phyloP scores from a whole-genome alignment of 441 rosid genomes.

The Bocquillonia castaneifolia region DNA sequence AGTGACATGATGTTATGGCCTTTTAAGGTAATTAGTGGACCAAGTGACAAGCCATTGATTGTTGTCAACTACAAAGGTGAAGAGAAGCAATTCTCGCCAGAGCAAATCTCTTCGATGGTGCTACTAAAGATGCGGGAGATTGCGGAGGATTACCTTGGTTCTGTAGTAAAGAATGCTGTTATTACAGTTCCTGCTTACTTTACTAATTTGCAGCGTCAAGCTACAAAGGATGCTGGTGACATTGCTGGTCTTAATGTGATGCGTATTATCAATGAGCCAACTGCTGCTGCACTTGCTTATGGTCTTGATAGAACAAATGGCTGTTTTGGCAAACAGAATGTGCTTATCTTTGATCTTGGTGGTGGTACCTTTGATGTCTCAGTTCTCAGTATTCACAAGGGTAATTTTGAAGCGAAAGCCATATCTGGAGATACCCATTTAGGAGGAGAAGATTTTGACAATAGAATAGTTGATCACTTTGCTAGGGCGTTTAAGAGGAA shows the following conservation, averaged over 20 bases:
- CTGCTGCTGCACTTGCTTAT: conserved; percentile 62
- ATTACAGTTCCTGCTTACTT: conserved; percentile 64
- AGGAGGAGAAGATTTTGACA: conserved; percentile 63
- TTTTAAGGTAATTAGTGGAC: conserved; percentile 41
- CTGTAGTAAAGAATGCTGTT: conserved; percentile 32
- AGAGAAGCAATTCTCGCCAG: conserved; percentile 52
- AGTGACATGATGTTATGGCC: conserved; percentile 42
- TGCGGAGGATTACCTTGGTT: conserved; percentile 6
- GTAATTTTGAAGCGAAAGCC: conserved; percentile 53
- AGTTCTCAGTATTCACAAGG: conserved; percentile 31
- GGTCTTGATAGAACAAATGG: conserved; percentile 54
- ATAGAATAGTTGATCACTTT: conserved; percentile 61
- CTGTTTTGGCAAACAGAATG: conserved; percentile 55
- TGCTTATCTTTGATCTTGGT: conserved; percentile 50
- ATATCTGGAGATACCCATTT: conserved; percentile 60
- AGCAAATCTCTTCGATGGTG: conserved; percentile 37
- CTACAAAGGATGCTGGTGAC: conserved; percentile 63
- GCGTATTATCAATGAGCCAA: conserved; percentile 37
- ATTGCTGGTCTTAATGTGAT: conserved; percentile 62
- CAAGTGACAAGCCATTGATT: conserved; percentile 56
- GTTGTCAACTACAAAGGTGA: conserved; percentile 46
- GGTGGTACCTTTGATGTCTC: conserved; percentile 27
- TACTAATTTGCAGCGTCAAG: conserved; percentile 64
- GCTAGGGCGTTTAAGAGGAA: conserved; percentile 63
- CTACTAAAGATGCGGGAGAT: conserved; percentile 20